phyloP scores from a whole-genome alignment of 257 asterid species.

The Primulina tabacum region DNA sequence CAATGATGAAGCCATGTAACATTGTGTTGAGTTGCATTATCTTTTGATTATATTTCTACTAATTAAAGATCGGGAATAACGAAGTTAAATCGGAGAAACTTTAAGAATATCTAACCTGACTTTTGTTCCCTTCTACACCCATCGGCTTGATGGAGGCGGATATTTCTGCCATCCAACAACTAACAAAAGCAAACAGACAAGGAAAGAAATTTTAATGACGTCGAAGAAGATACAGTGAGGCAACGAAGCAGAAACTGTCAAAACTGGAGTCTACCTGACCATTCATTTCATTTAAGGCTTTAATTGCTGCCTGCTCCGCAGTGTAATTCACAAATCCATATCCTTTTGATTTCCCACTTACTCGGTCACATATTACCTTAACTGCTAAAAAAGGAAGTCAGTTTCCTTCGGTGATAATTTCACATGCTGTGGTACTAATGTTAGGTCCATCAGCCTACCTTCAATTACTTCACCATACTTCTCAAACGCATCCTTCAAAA shows the following conservation, averaged over 20 bases:
- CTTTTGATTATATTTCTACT: not conserved
- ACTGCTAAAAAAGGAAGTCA: conserved; percentile 32
- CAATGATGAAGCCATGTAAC: not conserved
- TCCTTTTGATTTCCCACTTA: conserved; percentile 72
- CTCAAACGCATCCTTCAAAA: conserved; percentile 60
- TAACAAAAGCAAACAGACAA: conserved; percentile 24
- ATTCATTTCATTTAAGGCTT: conserved; percentile 69
- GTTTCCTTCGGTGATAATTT: conserved; percentile 7
- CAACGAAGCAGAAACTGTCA: not conserved
- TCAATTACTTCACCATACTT: conserved; percentile 58
- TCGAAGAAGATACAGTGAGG: not conserved
- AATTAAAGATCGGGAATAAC: not conserved
- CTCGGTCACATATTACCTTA: conserved; percentile 72
- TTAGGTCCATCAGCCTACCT: conserved; percentile 32
- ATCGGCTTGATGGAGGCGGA: conserved; percentile 50
- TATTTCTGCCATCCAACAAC: conserved; percentile 70
- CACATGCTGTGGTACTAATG: not conserved
- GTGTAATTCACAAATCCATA: conserved; percentile 68
- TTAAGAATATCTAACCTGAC: conserved; percentile 18
- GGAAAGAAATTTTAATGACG: not conserved
- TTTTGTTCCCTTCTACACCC: conserved; percentile 26
- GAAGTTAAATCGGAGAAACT: not conserved
- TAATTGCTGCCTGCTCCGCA: conserved; percentile 45
- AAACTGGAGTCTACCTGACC: conserved; percentile 47
- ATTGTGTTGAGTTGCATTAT: not conserved